phyloP scores from a whole-genome alignment of 2,329 filamentous ascomycete genomes.

The Cercospora canescens region DNA sequence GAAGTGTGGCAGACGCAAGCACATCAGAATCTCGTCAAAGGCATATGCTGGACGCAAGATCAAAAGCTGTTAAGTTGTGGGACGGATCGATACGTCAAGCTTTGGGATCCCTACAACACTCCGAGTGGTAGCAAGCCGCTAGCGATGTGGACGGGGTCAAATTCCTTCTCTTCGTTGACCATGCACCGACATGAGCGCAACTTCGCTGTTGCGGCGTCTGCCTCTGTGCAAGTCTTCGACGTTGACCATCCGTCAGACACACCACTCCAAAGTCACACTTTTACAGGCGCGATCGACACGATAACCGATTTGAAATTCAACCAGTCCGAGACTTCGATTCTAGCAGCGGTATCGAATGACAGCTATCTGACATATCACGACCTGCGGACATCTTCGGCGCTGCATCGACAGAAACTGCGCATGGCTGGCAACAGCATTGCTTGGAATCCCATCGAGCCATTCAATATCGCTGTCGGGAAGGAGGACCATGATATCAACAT shows the following conservation, averaged over 20 bases:
- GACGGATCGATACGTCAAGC: slow-evolving; percentile 80
- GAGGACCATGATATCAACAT: slow-evolving; percentile 93
- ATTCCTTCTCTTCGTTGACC: slow-evolving; percentile 79
- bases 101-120: slow-evolving; percentile 86
- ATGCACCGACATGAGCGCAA: slow-evolving; percentile 77
- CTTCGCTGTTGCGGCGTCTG: slow-evolving; percentile 75
- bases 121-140: slow-evolving; percentile 67
- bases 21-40: slow-evolving; percentile 93
- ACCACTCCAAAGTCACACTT: slow-evolving; percentile 77
- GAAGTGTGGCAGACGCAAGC: slow-evolving; percentile 78
- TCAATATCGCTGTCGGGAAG: slow-evolving; percentile 89
- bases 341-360: slow-evolving; percentile 83
- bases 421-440: slow-evolving; percentile 81
- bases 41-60: slow-evolving; percentile 83
- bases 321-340: slow-evolving; percentile 86
- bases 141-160: slow-evolving; percentile 79
- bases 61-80: slow-evolving; percentile 84
- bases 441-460: slow-evolving; percentile 97
- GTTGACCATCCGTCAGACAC: slow-evolving; percentile 74
- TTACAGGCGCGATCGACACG: slow-evolving; percentile 87
- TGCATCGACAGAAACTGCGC: slow-evolving; percentile 77
- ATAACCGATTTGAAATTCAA: slow-evolving; percentile 90
- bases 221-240: slow-evolving; percentile 84
- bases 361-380: slow-evolving; percentile 89
- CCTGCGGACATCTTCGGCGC: slow-evolving; percentile 78